Evolutionary conservation across 768 basidiomycete species (phyloP).

Genomic region (Fistulinella prunicolor): DNA sequence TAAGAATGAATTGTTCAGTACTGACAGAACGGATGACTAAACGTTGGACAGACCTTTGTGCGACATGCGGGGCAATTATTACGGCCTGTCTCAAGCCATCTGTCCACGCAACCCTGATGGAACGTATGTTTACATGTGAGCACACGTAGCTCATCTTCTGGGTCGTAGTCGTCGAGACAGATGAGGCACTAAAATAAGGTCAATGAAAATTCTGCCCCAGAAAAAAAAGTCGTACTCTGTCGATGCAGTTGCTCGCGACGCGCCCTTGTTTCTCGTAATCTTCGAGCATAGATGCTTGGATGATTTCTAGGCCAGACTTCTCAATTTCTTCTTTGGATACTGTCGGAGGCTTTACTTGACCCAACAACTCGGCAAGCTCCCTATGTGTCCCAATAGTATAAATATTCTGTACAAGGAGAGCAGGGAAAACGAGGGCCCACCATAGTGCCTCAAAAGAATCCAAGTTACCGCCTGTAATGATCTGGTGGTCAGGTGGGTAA

Average conservation of each 20-base stretch:
- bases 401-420: not conserved
- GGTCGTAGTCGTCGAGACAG: constrained; percentile 82
- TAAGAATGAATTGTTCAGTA: constrained; percentile 6
- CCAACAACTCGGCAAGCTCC: constrained; percentile 81
- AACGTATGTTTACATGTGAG: constrained; percentile 87
- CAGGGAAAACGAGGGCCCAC: constrained; percentile 38
- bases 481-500: constrained; percentile 86
- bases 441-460: constrained; percentile 80
- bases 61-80: constrained; percentile 95
- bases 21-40: not conserved
- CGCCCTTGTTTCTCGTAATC: constrained; percentile 59
- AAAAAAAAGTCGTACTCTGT: constrained; percentile 53
- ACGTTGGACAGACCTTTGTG: constrained; percentile 50
- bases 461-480: constrained; percentile 75
- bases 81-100: constrained; percentile 78
- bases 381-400: constrained; percentile 32
- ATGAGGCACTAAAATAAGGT: constrained; percentile 60
- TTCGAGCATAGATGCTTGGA: constrained; percentile 50
- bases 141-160: constrained; percentile 75
- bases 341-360: constrained; percentile 79
- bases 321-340: constrained; percentile 83
- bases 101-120: constrained; percentile 85
- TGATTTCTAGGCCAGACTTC: constrained; percentile 74
- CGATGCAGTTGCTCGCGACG: constrained; percentile 74
- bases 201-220: not conserved